Percentiles rank a stretch among this genome's conserved stretches.
Conservation (phyloP, 1,284 basidiomycete genomes). For the Cryptococcus floricola region DNA sequence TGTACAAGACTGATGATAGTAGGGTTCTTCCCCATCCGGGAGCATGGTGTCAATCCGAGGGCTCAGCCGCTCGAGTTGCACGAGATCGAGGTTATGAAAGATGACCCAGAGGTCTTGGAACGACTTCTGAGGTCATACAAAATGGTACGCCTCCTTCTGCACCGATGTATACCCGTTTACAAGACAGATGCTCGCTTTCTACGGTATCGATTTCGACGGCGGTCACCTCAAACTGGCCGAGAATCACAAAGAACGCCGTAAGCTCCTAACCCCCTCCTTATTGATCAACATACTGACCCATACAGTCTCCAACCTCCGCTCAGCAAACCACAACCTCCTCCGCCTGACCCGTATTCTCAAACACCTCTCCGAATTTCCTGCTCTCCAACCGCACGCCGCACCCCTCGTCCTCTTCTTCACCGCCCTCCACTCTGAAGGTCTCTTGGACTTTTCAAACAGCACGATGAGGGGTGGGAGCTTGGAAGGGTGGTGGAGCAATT, state of each 20-base stretch:
- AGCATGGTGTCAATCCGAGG: slow-evolving; percentile 57
- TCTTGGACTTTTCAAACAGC: slow-evolving; percentile 53
- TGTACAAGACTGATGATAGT: background rate
- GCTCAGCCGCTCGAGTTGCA: slow-evolving; percentile 64
- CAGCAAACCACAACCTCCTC: slow-evolving; percentile 66
- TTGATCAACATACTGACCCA: background rate
- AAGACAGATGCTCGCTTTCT: slow-evolving; percentile 32
- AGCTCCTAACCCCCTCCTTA: background rate
- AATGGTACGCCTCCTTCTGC: slow-evolving; percentile 25
- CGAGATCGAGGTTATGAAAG: slow-evolving; percentile 61
- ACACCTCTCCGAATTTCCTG: slow-evolving; percentile 60
- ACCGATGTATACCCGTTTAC: background rate
- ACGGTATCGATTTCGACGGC: slow-evolving; percentile 31
- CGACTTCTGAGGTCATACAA: slow-evolving; percentile 61
- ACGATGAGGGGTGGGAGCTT: slow-evolving; percentile 57
- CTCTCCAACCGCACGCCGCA: slow-evolving; percentile 53
- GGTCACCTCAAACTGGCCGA: slow-evolving; percentile 13
- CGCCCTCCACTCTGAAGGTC: slow-evolving; percentile 62
- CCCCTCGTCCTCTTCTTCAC: slow-evolving; percentile 65
- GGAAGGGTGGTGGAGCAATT: slow-evolving; percentile 73
- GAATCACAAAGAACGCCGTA: slow-evolving; percentile 21
- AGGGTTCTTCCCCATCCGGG: slow-evolving; percentile 37
- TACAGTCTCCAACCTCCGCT: slow-evolving; percentile 56
- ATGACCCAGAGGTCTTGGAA: slow-evolving; percentile 53
- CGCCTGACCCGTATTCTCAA: slow-evolving; percentile 73